Evolutionary conservation across 371 early-diverging fungal genomes (phyloP), one percentile per base, ranked within the genome.

Genomic region (Vairimorpha necatrix): DNA sequence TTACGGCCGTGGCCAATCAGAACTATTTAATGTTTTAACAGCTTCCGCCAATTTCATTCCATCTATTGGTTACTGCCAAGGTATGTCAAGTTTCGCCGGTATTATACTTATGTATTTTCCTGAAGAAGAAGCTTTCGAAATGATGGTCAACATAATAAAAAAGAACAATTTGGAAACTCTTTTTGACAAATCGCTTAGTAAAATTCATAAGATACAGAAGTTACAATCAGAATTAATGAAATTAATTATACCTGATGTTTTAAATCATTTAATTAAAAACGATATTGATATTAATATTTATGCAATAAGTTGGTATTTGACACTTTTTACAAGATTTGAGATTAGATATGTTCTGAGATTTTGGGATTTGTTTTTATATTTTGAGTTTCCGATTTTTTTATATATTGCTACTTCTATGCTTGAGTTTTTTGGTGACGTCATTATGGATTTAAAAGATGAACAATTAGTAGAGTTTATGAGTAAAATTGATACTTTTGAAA

Each of bases 11-110:
- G 82, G 82, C 7, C 82, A 82, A 63, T 76, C 69, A 39, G 67
- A 73, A 47, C 62, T 86, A 38, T 79, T 79, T 46, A 80, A 82
- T 18, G 72, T 86, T n/a, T 76, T 86, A n/a, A 73, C 81, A 2
- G 84, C 84, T 26, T 82, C 77, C 72, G 80, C 86, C 13, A 82
- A 81, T 67, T 69, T 79, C 42, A 77, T 75, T 30, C 78, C 76
- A 30, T 30, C 54, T 9, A 80, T 86, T 63, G 85, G 84, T 60
- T 86, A 86, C 67, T 86, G 86, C 74, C 86, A 86, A 62, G 86
- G 86, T 13, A 85, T 86, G 80, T 81, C 84, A 33, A 80, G 76
- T 60, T 77, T 83, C 60, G 78, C 77, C 39, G 84, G 74, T 54
- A 48, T 85, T 22, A 53, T 86, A 36, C 50, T 86, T 33, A 82